A percentile compares a stretch with the other conserved stretches of the same genome.
Evolutionary conservation across 2,329 filamentous ascomycete genomes (phyloP).

Genomic region (Neonectria neomacrospora): DNA sequence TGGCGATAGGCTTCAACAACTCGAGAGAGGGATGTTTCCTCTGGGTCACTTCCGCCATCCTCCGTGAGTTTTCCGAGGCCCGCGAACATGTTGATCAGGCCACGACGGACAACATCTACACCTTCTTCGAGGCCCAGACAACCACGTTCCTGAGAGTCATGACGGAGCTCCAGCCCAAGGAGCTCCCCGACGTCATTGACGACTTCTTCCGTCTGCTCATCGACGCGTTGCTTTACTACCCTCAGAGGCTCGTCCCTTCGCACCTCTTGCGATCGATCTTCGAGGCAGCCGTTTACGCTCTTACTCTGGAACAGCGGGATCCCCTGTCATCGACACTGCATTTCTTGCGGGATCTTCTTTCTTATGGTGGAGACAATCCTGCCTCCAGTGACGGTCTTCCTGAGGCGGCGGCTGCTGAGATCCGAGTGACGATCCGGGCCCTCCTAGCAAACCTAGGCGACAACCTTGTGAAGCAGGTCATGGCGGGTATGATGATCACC

Average conservation of each 20-base stretch:
- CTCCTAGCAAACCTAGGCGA: constrained; percentile 78
- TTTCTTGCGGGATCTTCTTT: constrained; percentile 90
- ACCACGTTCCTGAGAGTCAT: constrained; percentile 89
- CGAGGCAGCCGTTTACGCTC: constrained; percentile 84
- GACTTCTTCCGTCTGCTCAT: constrained; percentile 95
- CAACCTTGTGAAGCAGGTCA: constrained; percentile 83
- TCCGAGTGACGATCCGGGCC: constrained; percentile 78
- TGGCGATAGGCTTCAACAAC: constrained; percentile 84
- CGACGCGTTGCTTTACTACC: constrained; percentile 93
- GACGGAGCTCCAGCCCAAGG: constrained; percentile 79
- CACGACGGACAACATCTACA: constrained; percentile 90
- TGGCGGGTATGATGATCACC: constrained; percentile 99
- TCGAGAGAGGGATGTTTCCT: constrained; percentile 96
- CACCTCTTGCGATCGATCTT: constrained; percentile 84
- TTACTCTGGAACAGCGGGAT: constrained; percentile 90
- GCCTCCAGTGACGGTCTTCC: constrained; percentile 69
- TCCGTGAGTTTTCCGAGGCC: constrained; percentile 94
- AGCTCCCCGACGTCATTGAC: constrained; percentile 87
- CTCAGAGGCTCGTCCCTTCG: constrained; percentile 83
- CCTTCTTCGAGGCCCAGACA: constrained; percentile 94
- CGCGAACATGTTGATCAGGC: constrained; percentile 82
- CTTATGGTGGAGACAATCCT: constrained; percentile 83
- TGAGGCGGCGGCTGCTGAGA: constrained; percentile 71
- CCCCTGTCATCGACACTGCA: constrained; percentile 92
- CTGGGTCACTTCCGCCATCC: constrained; percentile 96